Evolutionary conservation across 495 filamentous ascomycete genomes (phyloP), one percentile per base, ranked within the genome.

Genomic region (Neurospora sp.): DNA sequence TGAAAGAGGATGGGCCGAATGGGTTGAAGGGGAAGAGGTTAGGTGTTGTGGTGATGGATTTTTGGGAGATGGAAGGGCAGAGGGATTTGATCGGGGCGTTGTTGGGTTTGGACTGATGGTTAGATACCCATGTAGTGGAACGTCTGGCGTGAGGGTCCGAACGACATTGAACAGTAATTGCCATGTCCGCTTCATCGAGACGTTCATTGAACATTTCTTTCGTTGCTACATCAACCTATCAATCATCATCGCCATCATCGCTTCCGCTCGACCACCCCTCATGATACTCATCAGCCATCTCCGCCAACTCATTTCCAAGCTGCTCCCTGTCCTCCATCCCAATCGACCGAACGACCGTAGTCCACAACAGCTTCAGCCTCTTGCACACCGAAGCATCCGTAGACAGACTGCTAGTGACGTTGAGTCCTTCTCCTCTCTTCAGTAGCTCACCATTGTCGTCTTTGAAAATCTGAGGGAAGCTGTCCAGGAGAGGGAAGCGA

Each of bases 201-300:
- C 8, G 3, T 88, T 8, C 31, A 91, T 12, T 61, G 22, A 61
- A 16, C 5, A 16, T 27, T 3, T 14, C 1, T 31, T 11, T 11
- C 5, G 20, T 37, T 22, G 44, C 69, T 72, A 12, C 16, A 41
- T 22, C n/a, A 20, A 40, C 31, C 35, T n/a, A 10, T 66, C 69
- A 81, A 16, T 86, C 91, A 74, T 95, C 94, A 74, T 94, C 91
- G 44, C 92, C 93, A 12, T 90, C 89, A 68, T 97, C 94, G 68
- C 89, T 92, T 71, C 90, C 94, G 81, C 92, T 94, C 44, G 89
- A 88, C 93, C 94, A 98, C 1, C 94, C 95, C 69, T 94, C 92
- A 77, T 93, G 90, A 78, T 97, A 98, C 73, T 90, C 90, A 78
- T 97, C 95, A 12, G 91, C 89, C 72, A 98, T 91, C 76, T 92